Evolutionary conservation across 2,329 filamentous ascomycete species (phyloP).

Genomic region (Pochonia chlamydosporia): DNA sequence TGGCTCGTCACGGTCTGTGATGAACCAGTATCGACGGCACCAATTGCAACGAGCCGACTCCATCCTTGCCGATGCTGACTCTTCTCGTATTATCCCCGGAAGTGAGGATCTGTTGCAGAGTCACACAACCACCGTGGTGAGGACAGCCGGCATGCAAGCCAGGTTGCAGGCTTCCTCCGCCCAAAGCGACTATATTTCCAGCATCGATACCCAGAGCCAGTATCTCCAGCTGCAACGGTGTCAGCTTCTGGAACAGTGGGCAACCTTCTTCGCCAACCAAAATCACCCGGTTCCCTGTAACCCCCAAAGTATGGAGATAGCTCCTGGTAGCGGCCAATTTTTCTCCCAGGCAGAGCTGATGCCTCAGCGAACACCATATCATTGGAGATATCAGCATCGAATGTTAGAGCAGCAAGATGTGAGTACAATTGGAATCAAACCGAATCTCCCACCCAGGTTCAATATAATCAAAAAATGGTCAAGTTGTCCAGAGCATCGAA

Average conservation of each 20-base stretch:
- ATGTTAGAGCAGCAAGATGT: conserved; percentile 66
- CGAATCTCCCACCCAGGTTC: too few relatives aligned
- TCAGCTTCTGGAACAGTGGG: conserved; percentile 52
- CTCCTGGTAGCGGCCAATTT: conserved; percentile 50
- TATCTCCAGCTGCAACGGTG: conserved; percentile 58
- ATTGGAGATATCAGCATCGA: conserved; percentile 56
- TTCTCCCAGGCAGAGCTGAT: conserved; percentile 53
- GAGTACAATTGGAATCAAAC: too few relatives aligned
- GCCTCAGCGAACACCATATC: conserved; percentile 56
- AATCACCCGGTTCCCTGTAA: conserved; percentile 67
- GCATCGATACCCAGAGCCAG: conserved; percentile 61
- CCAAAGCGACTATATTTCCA: conserved; percentile 47
- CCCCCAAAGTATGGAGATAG: conserved; percentile 74
- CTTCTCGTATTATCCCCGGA: conserved; percentile 22
- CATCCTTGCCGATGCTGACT: conserved; percentile 29
- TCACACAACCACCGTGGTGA: conserved; percentile 41
- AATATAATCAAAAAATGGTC: too few relatives aligned
- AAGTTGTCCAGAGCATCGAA: too few relatives aligned
- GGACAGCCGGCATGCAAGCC: conserved; percentile 39
- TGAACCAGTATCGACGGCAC: conserved; percentile 14
- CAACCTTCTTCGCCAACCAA: conserved; percentile 47
- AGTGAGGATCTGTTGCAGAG: conserved; percentile 33
- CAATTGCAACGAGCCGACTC: conserved; percentile 26
- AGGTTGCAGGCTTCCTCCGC: conserved; percentile 34
- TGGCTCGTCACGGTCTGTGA: conserved; percentile 25